Base-by-base conservation (phyloP, 2,329 filamentous ascomycete species). In the Pseudogymnoascus sp. region DNA sequence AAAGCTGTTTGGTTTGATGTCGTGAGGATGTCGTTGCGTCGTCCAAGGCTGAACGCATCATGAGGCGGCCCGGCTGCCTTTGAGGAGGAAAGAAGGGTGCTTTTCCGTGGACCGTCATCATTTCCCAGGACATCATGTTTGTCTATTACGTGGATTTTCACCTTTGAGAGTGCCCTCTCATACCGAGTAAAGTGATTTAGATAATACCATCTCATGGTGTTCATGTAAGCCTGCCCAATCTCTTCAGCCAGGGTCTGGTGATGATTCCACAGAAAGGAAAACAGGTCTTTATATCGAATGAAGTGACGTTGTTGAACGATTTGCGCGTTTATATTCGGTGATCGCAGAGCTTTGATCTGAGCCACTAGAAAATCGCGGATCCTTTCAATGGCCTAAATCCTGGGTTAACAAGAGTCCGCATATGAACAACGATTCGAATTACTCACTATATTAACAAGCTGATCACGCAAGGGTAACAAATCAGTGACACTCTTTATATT, bases 131-230 rank as follows among this genome's bases (percentile, higher is more conserved):
- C 82, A 70, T 97, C 91, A 66, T 87, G 86, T 70, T 88, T 91
- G 70, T 97, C 93, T 62, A 96, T 80, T 4, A 81, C 74, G 70
- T 97, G 91, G 2, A 97, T 74, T 69, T 89, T 93, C 63, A 99
- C 81, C 72, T 91, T 95, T 61, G 88, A 87, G 5, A 99, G 79
- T 0, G 94, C 87, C 67, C 87, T 86, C 65, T 89, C 85, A 73
- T 99, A 99, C 35, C 93, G 86, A 3, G 84, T 86, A 71, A 99
- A 99, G 72, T 97, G 90, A 66, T 89, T 94, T 60, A 88, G 76
- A 71, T 97, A 97, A 71, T 99, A 99, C 94, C 94, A 99, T 60
- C 91, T 85, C 91, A 99, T 99, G 0, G 95, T 99, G 72, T 97
- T 96, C 77, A 95, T 87, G 70, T 99, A 99, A 3, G 95, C 94